Conservation (phyloP, 176 grass and related monocot species). For the Aechmea fasciata region DNA sequence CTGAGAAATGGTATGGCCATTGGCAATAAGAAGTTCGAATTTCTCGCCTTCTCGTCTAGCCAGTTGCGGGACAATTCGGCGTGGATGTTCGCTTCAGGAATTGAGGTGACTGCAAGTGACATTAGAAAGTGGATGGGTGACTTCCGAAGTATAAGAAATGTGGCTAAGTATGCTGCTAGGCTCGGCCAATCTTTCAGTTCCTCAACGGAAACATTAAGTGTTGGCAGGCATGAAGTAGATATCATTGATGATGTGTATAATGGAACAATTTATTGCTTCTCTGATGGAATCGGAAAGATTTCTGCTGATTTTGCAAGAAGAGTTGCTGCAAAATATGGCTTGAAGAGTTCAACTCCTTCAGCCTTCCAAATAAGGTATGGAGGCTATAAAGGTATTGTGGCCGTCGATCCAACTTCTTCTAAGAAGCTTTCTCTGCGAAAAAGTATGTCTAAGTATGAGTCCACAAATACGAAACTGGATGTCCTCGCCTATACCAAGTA, state of each 20-base stretch:
- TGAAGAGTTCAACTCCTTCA: slow-evolving; percentile 56
- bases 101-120: slow-evolving; percentile 35
- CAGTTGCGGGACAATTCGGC: slow-evolving; percentile 87
- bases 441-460: slow-evolving; percentile 83
- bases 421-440: slow-evolving; percentile 71
- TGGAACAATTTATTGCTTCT: slow-evolving; percentile 50
- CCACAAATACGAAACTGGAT: slow-evolving; percentile 64
- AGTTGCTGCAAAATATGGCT: slow-evolving; percentile 61
- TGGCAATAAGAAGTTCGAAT: slow-evolving; percentile 72
- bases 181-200: slow-evolving; percentile 88
- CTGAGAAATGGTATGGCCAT: slow-evolving; percentile 65
- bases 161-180: slow-evolving; percentile 89
- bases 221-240: slow-evolving; percentile 37
- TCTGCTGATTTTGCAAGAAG: slow-evolving; percentile 56
- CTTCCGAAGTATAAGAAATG: slow-evolving; percentile 66
- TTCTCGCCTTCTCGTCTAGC: slow-evolving; percentile 95
- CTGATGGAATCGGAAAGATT: slow-evolving; percentile 92
- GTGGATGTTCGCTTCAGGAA: slow-evolving; percentile 82
- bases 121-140: slow-evolving; percentile 86
- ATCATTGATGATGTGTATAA: slow-evolving; percentile 60
- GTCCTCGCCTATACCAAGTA: slow-evolving; percentile 89
- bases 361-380: slow-evolving; percentile 93
- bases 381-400: slow-evolving; percentile 84
- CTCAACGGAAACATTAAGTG: slow-evolving; percentile 68
- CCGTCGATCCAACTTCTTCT: slow-evolving; percentile 51